Evolutionary conservation across 2,329 filamentous ascomycete genomes (phyloP), one percentile per base, ranked within the genome.

Genomic region (Sordariomycetes sp.): DNA sequence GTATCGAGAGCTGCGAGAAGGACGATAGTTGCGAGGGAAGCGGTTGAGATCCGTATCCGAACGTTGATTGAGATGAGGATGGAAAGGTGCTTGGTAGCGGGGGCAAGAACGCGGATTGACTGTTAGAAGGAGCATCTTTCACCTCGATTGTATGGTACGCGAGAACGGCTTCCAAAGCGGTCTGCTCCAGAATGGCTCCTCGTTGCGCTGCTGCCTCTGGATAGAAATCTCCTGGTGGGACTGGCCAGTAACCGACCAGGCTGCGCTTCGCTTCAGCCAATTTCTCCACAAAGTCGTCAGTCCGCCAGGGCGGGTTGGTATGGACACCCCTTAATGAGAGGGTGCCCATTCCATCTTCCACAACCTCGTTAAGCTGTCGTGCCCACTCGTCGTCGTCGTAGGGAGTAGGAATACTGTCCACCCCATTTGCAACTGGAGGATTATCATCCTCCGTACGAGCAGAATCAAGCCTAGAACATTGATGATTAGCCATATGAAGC

Each of bases 61-160:
- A 24, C 11, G 51, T 18, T 34, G n/a, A 12, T 34, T 53, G 48
- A 24, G 46, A 50, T 52, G 48, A n/a, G 48, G n/a, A 25, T 32
- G 35, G 48, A 25, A 37, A 20, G 46, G 55, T 53, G 20, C n/a
- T 11, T 6, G 32, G 11, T 40, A 24, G 16, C 25, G 55, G 37
- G 40, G 28, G 24, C 4, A 48, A 24, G 10, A 20, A 32, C 12
- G 12, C 6, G 4, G 51, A 18, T 18, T 11, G 48, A 20, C 28
- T 18, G 12, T 11, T 18, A 8, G 37, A 11, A n/a, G 35, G 53
- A 12, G 55, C 14, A 20, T 37, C 32, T 16, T 53, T 28, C n/a
- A 57, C 35, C 14, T 48, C 55, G 32, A 57, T 18, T n/a, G 50
- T 37, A 14, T 57, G 55, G 25, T 53, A 53, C 12, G 55, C 50